Percentiles rank a stretch among this genome's conserved stretches.
phyloP scores from a whole-genome alignment of 768 basidiomycete genomes.

The Boletus huronensis region DNA sequence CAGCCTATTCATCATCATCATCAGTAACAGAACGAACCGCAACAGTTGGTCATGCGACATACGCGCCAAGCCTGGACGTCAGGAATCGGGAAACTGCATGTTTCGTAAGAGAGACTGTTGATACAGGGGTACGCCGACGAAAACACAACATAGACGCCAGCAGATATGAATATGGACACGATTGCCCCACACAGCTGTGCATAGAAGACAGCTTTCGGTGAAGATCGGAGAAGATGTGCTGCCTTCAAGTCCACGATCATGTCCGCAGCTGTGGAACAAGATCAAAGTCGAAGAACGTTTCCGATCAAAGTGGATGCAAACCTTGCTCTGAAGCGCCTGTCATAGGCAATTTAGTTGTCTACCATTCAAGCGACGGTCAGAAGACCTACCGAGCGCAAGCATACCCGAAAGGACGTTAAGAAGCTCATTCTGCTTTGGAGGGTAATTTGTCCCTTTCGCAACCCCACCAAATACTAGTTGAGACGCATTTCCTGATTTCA shows the following conservation, averaged over 20 bases:
- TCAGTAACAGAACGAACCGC: neutral
- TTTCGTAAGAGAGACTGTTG: neutral
- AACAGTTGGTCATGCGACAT: neutral
- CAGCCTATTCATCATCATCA: neutral
- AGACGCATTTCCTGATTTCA: neutral
- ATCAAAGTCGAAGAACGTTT: neutral
- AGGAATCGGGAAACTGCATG: constrained; percentile 5
- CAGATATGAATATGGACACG: constrained; percentile 3
- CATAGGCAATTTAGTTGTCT: neutral
- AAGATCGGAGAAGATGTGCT: constrained; percentile 1
- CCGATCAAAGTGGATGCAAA: neutral
- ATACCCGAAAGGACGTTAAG: neutral
- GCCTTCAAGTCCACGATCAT: neutral
- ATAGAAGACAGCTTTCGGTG: neutral
- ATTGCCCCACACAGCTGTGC: neutral
- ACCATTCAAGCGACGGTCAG: neutral
- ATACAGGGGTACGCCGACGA: constrained; percentile 1
- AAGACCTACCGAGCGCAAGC: neutral
- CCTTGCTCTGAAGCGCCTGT: constrained; percentile 1
- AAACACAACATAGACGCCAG: neutral
- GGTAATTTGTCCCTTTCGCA: neutral
- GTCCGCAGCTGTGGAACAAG: neutral
- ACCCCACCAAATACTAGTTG: neutral
- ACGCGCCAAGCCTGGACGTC: constrained; percentile 1
- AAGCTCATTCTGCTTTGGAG: neutral